A percentile compares a stretch with the other conserved stretches of the same genome.
phyloP scores from a whole-genome alignment of 768 basidiomycete species.

The Dendrothele bispora region DNA sequence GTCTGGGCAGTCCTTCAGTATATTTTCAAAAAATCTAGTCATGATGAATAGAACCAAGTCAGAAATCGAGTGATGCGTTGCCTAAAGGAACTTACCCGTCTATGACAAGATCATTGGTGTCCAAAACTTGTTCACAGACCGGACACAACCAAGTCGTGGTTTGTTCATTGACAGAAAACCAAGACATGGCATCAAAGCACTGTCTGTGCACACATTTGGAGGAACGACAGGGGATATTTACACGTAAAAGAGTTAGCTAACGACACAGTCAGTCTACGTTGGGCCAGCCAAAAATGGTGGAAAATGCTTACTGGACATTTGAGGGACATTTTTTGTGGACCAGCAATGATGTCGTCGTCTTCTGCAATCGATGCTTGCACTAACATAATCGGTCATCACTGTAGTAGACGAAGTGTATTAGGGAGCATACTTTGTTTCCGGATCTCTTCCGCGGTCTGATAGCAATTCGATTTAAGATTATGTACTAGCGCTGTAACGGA shows the following conservation, averaged over 20 bases:
- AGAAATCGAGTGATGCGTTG: too few species aligned
- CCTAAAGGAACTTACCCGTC: conserved; percentile 72
- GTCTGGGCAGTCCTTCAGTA: conserved; percentile 75
- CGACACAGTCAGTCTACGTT: background rate
- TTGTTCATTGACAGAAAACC: conserved; percentile 94
- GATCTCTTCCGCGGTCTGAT: conserved; percentile 61
- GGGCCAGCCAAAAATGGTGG: background rate
- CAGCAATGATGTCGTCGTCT: conserved; percentile 92
- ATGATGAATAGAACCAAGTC: conserved; percentile 3
- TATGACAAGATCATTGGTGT: conserved; percentile 80
- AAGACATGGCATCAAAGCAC: conserved; percentile 94
- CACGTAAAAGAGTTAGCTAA: conserved; percentile 82
- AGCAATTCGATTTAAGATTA: conserved; percentile 66
- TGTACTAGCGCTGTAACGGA: conserved; percentile 70
- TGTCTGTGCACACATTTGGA: conserved; percentile 85
- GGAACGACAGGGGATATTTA: conserved; percentile 84
- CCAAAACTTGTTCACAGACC: conserved; percentile 80
- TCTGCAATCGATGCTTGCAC: conserved; percentile 60
- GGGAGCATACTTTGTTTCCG: conserved; percentile 60
- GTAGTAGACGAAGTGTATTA: conserved; percentile 1
- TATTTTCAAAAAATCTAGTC: conserved; percentile 84
- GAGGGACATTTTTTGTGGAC: conserved; percentile 85
- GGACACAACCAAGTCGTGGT: conserved; percentile 97
- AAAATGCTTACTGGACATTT: conserved; percentile 84
- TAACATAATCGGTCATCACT: conserved; percentile 25